A percentile compares a stretch with the other conserved stretches of the same genome.
Conservation (phyloP, 1,284 basidiomycete species). For the Ceratobasidium papillatum region DNA sequence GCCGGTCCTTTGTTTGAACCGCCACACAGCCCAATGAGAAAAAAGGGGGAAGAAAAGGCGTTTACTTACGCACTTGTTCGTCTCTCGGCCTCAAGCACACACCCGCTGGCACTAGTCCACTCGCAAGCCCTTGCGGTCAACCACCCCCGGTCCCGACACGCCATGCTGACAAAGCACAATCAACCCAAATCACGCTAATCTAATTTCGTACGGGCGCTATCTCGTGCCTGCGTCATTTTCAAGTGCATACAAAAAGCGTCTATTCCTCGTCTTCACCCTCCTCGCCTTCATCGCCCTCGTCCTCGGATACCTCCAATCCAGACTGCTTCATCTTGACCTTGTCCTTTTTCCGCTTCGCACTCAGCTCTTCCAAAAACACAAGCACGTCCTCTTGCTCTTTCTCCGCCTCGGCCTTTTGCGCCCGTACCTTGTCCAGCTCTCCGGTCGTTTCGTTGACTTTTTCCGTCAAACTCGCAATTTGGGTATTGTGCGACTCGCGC, state of each 20-base stretch:
- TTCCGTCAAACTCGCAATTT: constrained; percentile 57
- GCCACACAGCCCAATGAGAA: not conserved
- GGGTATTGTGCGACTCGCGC: constrained; percentile 44
- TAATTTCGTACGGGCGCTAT: too few species aligned
- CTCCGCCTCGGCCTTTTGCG: constrained; percentile 78
- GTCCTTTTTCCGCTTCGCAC: constrained; percentile 82
- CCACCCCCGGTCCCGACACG: not conserved
- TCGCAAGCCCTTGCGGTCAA: not conserved
- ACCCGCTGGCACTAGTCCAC: constrained; percentile 6
- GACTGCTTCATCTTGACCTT: constrained; percentile 77
- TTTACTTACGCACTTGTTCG: not conserved
- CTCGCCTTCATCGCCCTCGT: constrained; percentile 83
- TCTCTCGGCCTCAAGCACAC: not conserved
- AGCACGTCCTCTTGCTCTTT: constrained; percentile 96
- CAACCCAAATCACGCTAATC: constrained; percentile 1
- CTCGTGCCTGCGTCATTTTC: not conserved
- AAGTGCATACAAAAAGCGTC: not conserved
- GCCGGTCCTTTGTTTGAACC: not conserved
- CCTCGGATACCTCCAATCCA: constrained; percentile 89
- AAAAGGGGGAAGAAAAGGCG: constrained; percentile 11
- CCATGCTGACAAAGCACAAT: constrained; percentile 18
- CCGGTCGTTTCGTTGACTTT: constrained; percentile 65
- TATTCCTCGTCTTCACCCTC: constrained; percentile 56
- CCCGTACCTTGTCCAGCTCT: constrained; percentile 65
- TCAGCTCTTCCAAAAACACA: constrained; percentile 92